Evolutionary conservation across 495 filamentous ascomycete genomes (phyloP).

Genomic region (Daldinia caldariorum): DNA sequence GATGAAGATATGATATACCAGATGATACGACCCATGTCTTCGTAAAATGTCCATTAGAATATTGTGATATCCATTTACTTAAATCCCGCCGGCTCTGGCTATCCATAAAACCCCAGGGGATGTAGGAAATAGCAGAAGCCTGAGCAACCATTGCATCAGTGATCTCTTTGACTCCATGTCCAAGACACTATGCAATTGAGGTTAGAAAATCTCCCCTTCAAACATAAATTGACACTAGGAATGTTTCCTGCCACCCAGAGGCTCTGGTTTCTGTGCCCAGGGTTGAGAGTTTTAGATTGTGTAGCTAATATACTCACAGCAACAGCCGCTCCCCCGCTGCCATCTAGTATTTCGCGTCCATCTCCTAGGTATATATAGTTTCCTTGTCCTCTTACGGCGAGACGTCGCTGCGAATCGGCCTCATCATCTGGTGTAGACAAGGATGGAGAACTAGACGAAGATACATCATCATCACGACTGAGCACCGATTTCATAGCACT

Average conservation of each 20-base stretch:
- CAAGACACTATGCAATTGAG: slow-evolving; percentile 48
- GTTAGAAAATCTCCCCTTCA: slow-evolving; percentile 5
- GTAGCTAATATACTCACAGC: slow-evolving; percentile 40
- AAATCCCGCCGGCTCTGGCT: slow-evolving; percentile 47
- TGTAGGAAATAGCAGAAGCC: slow-evolving; percentile 50
- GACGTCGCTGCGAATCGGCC: slow-evolving; percentile 3
- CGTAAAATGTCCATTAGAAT: slow-evolving; percentile 55
- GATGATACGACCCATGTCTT: slow-evolving; percentile 51
- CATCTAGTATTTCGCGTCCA: slow-evolving; percentile 72
- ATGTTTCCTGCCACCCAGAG: not conserved
- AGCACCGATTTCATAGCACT: slow-evolving; percentile 5
- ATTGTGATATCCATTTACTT: slow-evolving; percentile 52
- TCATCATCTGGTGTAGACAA: not conserved
- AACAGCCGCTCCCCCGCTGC: slow-evolving; percentile 64
- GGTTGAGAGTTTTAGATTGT: not conserved
- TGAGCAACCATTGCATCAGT: slow-evolving; percentile 50
- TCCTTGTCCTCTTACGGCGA: slow-evolving; percentile 46
- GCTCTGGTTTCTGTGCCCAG: not conserved
- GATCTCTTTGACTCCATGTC: slow-evolving; percentile 58
- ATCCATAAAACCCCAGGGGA: slow-evolving; percentile 55
- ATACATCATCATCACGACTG: not conserved
- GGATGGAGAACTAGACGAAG: slow-evolving; percentile 10
- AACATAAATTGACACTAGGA: not conserved
- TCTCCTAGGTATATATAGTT: slow-evolving; percentile 61
- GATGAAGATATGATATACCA: slow-evolving; percentile 18